These are phyloP conservation scores for Verticillium klebahnii DNA, from an alignment of 2,329 filamentous ascomycete genomes.

Conservation along the genomic window DNA sequence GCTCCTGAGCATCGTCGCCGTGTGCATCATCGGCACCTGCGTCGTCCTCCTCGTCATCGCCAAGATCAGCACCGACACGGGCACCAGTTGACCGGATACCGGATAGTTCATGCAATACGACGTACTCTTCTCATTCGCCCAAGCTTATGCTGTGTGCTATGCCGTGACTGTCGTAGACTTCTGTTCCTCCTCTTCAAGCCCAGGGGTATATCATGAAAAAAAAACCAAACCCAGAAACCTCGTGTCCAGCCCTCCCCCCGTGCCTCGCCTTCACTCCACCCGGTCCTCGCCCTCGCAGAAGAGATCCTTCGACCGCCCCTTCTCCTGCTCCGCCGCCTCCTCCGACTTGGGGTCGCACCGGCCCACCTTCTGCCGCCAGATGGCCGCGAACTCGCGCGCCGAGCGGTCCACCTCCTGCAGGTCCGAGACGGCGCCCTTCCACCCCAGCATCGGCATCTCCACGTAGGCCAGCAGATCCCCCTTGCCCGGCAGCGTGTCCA, in stretches of 20 bases:
- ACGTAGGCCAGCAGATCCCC: slow-evolving; percentile 38
- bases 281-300: slow-evolving; percentile 50
- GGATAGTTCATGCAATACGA: neutral
- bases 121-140: neutral
- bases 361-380: slow-evolving; percentile 64
- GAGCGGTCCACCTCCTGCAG: slow-evolving; percentile 33
- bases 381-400: slow-evolving; percentile 46
- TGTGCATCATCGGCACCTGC: slow-evolving; percentile 62
- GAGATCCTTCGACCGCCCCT: slow-evolving; percentile 48
- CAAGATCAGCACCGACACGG: slow-evolving; percentile 19
- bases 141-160: neutral
- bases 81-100: neutral
- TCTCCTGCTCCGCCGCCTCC: slow-evolving; percentile 19
- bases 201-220: slow-evolving; percentile 10
- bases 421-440: slow-evolving; percentile 51
- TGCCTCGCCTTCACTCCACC: neutral
- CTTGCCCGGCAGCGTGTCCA: slow-evolving; percentile 42
- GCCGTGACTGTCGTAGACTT: neutral
- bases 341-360: slow-evolving; percentile 46
- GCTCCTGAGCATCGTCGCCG: slow-evolving; percentile 58
- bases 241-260: neutral
- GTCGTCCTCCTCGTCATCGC: slow-evolving; percentile 55
- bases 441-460: slow-evolving; percentile 56
- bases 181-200: slow-evolving; percentile 1
- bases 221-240: neutral